Conservation (phyloP, 331 rosid species). For the Acacia pycnantha region DNA sequence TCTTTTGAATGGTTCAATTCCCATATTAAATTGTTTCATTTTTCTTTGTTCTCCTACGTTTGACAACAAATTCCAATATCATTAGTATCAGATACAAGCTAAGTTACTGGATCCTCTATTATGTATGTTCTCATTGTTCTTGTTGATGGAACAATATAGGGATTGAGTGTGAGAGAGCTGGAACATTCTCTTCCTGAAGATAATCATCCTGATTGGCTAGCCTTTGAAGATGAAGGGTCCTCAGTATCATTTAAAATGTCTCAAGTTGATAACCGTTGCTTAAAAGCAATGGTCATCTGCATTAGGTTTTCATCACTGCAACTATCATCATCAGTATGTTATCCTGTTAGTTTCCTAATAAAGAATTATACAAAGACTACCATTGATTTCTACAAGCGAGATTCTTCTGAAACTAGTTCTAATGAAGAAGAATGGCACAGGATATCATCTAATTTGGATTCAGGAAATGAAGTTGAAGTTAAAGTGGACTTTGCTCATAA, state of each 20-base stretch:
- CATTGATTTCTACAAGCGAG: conserved; percentile 16
- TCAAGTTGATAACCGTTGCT: not conserved
- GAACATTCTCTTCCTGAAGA: conserved; percentile 1
- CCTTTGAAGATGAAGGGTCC: conserved; percentile 17
- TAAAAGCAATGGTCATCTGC: conserved; percentile 24
- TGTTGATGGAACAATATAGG: conserved; percentile 24
- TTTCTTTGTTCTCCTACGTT: not conserved
- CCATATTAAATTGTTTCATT: not conserved
- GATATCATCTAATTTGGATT: conserved; percentile 9
- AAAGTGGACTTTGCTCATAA: conserved; percentile 4
- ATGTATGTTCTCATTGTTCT: not conserved
- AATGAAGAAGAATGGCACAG: conserved; percentile 29
- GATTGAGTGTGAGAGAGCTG: not conserved
- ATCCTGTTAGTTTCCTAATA: conserved; percentile 17
- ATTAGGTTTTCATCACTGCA: not conserved
- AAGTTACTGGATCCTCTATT: not conserved
- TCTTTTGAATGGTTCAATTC: not conserved
- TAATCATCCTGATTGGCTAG: conserved; percentile 30
- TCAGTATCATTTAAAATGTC: conserved; percentile 28
- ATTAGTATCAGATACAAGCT: not conserved
- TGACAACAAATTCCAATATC: not conserved
- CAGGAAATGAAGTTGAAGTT: not conserved
- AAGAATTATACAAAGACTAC: conserved; percentile 32
- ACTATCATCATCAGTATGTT: not conserved
- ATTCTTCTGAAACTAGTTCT: not conserved